Conservation (phyloP, 495 filamentous ascomycete genomes). For the Hypoxylon fragiforme region DNA sequence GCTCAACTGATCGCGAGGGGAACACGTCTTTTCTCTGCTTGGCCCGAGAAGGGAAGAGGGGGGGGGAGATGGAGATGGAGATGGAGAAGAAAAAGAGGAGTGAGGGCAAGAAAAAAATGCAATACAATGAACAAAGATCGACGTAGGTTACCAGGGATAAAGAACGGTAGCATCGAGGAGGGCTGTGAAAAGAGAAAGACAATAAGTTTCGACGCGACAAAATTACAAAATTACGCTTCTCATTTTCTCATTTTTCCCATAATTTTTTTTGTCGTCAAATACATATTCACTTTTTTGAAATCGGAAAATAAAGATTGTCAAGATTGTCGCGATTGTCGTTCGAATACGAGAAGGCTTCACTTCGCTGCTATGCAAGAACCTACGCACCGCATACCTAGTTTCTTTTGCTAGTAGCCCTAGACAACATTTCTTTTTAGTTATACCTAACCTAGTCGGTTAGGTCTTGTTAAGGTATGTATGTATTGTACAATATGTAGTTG, state of each 20-base stretch:
- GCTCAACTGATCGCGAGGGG: conserved; percentile 27
- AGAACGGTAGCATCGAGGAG: conserved; percentile 9
- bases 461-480: no score
- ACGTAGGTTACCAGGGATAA: conserved; percentile 14
- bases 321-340: conserved; percentile 32
- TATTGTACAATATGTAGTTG: no score
- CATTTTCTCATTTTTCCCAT: not conserved
- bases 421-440: no score
- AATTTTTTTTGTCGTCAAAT: not conserved
- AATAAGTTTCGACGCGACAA: conserved; percentile 3
- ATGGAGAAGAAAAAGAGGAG: no score
- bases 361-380: conserved; percentile 15
- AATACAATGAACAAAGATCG: no score
- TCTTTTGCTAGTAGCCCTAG: no score
- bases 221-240: not conserved
- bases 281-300: no score
- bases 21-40: conserved; percentile 8
- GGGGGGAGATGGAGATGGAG: no score
- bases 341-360: conserved; percentile 33
- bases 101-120: no score
- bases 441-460: no score
- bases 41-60: no score
- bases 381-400: conserved; percentile 1
- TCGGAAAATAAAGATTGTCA: conserved; percentile 14
- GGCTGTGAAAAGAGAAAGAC: no score